Conservation (phyloP, 1,284 basidiomycete species). For the Apiotrichum porosum region DNA sequence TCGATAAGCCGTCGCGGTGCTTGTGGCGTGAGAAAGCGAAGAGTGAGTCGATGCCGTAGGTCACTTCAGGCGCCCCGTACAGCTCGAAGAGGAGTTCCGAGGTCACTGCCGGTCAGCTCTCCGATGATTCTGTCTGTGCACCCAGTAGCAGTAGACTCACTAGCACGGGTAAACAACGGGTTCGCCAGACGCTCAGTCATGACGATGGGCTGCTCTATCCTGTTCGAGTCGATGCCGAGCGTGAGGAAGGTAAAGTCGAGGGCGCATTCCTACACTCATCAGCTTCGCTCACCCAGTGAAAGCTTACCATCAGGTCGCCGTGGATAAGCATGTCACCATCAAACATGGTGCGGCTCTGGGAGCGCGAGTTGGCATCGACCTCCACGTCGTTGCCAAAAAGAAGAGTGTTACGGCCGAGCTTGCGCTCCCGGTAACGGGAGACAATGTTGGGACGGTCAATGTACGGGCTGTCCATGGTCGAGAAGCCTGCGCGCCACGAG, state of each 20-base stretch:
- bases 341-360: slow-evolving; percentile 73
- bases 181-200: slow-evolving; percentile 92
- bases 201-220: slow-evolving; percentile 82
- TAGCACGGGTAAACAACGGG: slow-evolving; percentile 77
- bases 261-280: slow-evolving; percentile 65
- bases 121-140: too few relatives aligned
- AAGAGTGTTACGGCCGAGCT: slow-evolving; percentile 68
- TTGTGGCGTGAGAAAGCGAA: slow-evolving; percentile 71
- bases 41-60: slow-evolving; percentile 85
- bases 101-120: slow-evolving; percentile 61
- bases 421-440: slow-evolving; percentile 81
- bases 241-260: slow-evolving; percentile 87
- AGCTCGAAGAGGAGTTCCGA: slow-evolving; percentile 96
- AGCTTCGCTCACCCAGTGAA: neutral
- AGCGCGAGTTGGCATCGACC: slow-evolving; percentile 71
- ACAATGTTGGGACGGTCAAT: slow-evolving; percentile 67
- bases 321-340: slow-evolving; percentile 86
- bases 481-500: slow-evolving; percentile 83
- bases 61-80: slow-evolving; percentile 78
- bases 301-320: slow-evolving; percentile 79
- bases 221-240: slow-evolving; percentile 72
- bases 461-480: slow-evolving; percentile 49
- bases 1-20: slow-evolving; percentile 64
- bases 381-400: slow-evolving; percentile 82
- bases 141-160: slow-evolving; percentile 56